Evolutionary conservation across 2,329 filamentous ascomycete genomes (phyloP).

Genomic region (Fusarium sp.): DNA sequence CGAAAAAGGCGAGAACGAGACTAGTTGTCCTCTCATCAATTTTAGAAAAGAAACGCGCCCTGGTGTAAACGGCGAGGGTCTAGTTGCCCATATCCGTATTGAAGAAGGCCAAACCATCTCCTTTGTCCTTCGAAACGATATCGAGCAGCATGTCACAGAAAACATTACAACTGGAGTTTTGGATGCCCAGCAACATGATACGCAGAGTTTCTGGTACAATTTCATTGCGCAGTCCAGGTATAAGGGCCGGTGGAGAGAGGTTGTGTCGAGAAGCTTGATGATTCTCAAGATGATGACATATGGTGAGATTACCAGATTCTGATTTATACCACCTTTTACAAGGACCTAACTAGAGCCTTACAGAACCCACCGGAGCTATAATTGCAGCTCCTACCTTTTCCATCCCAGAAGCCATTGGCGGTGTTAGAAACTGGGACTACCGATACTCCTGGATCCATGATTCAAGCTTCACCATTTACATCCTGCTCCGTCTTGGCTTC

Average conservation of each 20-base stretch:
- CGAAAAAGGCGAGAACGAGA: conserved; percentile 59
- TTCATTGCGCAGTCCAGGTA: conserved; percentile 78
- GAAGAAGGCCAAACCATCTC: conserved; percentile 74
- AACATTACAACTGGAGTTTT: conserved; percentile 67
- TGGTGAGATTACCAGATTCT: conserved; percentile 35
- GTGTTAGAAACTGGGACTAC: conserved; percentile 74
- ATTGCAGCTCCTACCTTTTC: conserved; percentile 81
- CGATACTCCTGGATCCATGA: conserved; percentile 83
- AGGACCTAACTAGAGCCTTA: conserved; percentile 5
- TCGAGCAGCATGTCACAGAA: conserved; percentile 64
- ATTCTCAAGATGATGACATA: conserved; percentile 80
- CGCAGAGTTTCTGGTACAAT: conserved; percentile 75
- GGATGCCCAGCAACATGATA: conserved; percentile 72
- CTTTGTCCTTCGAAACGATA: conserved; percentile 72
- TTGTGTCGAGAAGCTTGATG: conserved; percentile 75
- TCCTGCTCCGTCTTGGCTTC: conserved; percentile 79
- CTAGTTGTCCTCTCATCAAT: conserved; percentile 59
- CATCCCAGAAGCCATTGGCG: conserved; percentile 77
- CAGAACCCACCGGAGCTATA: conserved; percentile 79
- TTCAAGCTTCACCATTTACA: conserved; percentile 80
- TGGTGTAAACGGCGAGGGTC: conserved; percentile 67
- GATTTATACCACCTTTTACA: accelerated
- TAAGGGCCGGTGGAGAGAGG: conserved; percentile 76
- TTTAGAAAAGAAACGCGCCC: conserved; percentile 64
- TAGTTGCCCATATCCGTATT: conserved; percentile 67